Conservation (phyloP, 1,139 yeast genomes). For the Geotrichum histeridarum region DNA sequence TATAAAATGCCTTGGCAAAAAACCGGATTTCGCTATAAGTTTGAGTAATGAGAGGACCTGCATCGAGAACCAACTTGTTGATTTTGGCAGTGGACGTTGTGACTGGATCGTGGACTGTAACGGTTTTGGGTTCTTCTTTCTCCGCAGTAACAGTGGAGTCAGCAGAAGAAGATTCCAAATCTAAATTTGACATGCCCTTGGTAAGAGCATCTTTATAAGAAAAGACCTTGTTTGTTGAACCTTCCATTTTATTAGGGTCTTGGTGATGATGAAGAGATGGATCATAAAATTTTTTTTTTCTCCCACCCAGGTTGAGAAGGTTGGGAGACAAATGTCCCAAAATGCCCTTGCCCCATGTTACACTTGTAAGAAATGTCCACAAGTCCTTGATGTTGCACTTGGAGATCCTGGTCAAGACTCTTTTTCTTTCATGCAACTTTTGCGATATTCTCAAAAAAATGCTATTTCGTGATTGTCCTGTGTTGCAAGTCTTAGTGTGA, state of each 20-base stretch:
- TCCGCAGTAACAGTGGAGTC: neutral
- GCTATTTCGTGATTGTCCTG: too few relatives aligned
- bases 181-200: neutral
- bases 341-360: too few relatives aligned
- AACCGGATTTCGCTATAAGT: conserved; percentile 69
- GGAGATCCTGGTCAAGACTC: too few relatives aligned
- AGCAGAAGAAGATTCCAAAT: neutral
- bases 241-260: neutral
- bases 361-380: too few relatives aligned
- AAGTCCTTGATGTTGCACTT: too few relatives aligned
- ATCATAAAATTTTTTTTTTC: neutral
- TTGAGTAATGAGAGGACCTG: conserved; percentile 88
- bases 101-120: too few relatives aligned
- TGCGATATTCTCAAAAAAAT: too few relatives aligned
- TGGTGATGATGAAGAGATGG: neutral
- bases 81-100: conserved; percentile 15
- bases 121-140: too few relatives aligned
- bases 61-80: conserved; percentile 70
- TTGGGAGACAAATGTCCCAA: too few relatives aligned
- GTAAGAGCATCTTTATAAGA: conserved; percentile 10
- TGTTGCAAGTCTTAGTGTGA: too few relatives aligned
- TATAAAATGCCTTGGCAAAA: conserved; percentile 63
- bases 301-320: too few relatives aligned
- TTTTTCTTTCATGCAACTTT: too few relatives aligned
- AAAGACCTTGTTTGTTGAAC: neutral